Base-by-base conservation (phyloP, 768 basidiomycete genomes). In the Trametes maxima region DNA sequence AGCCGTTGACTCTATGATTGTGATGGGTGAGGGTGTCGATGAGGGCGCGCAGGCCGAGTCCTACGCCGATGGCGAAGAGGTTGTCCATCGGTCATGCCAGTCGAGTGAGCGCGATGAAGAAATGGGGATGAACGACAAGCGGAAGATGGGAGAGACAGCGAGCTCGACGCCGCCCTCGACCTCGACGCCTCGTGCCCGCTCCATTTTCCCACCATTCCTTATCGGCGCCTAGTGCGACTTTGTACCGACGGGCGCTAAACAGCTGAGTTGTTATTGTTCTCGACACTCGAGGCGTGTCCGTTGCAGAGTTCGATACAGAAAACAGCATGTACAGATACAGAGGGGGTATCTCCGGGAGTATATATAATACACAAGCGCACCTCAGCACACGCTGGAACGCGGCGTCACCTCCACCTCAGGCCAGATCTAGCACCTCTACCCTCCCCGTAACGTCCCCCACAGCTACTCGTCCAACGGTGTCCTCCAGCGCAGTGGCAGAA, bases 61-160 rank as follows among this genome's bases (percentile, higher is more conserved):
- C 90, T 50, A 84, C 76, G 58, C 77, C 82, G 67, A 91, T 88
- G 70, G 90, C 85, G 72, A 84, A 76, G 44, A 91, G 65, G 72
- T 82, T 85, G 70, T 92, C 90, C 88, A 91, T 90, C 56, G 36
- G 53, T 63, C 67, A 67, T 67, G 62, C 64, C 58, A 58, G 57
- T 35, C 11, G 47, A 28, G 53, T 35, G 57, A n/a, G 25, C 21
- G 25, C 4, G 45, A 17, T 33, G 33, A 7, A 5, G 46, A 22
- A 49, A 16, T 25, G 28, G 45, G 33, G 47, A 47, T n/a, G 35
- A 35, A 44, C 8, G 39, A 33, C 25, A 50, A 42, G 24, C 8
- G 36, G 19, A 50, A 24, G 52, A 47, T 22, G 25, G 33, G 44
- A 40, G 43, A 46, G 49, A 46, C 11, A 39, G 46, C 57, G 53